Percentiles rank a stretch among this genome's conserved stretches.
phyloP scores from a whole-genome alignment of 1,284 basidiomycete genomes.

The Tilletia walkeri region DNA sequence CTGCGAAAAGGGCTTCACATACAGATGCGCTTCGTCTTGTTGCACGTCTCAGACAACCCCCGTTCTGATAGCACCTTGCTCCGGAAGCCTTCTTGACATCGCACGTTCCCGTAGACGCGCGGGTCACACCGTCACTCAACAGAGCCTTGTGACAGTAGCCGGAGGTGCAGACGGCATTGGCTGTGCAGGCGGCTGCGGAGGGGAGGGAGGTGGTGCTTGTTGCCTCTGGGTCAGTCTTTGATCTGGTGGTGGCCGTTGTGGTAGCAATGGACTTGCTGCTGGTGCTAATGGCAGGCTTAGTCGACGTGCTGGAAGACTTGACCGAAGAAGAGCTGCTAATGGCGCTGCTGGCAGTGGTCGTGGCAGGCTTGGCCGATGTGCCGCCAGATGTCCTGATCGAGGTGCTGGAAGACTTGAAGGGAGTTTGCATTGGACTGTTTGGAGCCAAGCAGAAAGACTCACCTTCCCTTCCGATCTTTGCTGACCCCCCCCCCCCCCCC shows the following conservation, averaged over 20 bases:
- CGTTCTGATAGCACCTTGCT: constrained; percentile 9
- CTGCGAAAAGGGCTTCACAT: neutral
- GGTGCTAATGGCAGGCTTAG: neutral
- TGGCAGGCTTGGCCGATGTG: neutral
- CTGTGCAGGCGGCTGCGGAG: constrained; percentile 1
- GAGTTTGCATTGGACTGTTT: too few relatives aligned
- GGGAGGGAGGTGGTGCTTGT: neutral
- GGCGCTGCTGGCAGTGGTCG: neutral
- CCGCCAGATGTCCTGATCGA: too few relatives aligned
- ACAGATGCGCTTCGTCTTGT: constrained; percentile 4
- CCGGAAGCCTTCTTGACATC: constrained; percentile 10
- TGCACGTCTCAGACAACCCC: neutral
- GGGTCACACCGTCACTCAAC: neutral
- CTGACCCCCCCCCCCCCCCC: too few relatives aligned
- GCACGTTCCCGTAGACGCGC: neutral
- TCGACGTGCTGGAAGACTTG: neutral
- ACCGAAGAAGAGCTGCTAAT: neutral
- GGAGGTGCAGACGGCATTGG: neutral
- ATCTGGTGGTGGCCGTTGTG: neutral
- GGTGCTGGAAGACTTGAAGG: too few relatives aligned
- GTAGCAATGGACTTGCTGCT: neutral
- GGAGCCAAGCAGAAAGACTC: too few relatives aligned
- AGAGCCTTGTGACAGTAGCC: constrained; percentile 15
- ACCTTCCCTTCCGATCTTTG: too few relatives aligned
- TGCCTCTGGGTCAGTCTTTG: neutral